Base-by-base conservation (phyloP, 1,139 yeast species). In the Nakaseomyces kungkrabaensis region DNA sequence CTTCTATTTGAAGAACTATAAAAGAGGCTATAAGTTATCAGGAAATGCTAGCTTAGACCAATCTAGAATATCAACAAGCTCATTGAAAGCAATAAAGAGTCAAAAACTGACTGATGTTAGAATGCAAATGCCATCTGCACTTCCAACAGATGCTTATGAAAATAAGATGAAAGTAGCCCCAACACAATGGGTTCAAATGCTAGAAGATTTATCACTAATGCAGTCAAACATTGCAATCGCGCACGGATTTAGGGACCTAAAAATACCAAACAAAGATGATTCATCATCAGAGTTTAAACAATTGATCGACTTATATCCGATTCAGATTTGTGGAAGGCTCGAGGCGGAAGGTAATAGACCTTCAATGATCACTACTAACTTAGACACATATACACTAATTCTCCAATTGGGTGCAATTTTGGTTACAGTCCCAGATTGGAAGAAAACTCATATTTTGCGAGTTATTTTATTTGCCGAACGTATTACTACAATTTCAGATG, bases 141-240 rank as follows among this genome's bases (percentile, higher is more conserved):
- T 92, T 26, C 97, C 97, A 0, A 89, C 97, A 0, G 97, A 92
- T 63, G 70, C 71, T 3, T 85, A 92, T 58, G 96, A 88, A 60
- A 72, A 77, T 37, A 82, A 82, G 52, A 79, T 89, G 10, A 74
- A 81, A 2, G 77, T 87, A 13, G 29, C 40, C 3, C 45, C 44
- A 9, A 77, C 77, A 46, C 90, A 88, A 62, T 92, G 97, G 97
- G 95, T 92, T 34, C 88, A 88, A 56, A 79, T 89, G 32, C 78
- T 92, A 32, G 98, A 92, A 63, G 98, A 92, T 65, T 73, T 92
- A 58, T 75, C 92, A n/a, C 74, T 89, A n/a, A 79, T 92, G 83
- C 88, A 86, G 61, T 86, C 95, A 1, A 90, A 95, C 47, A 89
- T 92, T 33, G 97, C 96, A 0, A 82, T 92, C 46, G 96, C 97